These are phyloP conservation scores for Aspergillus quadricinctus DNA, from an alignment of 2,329 filamentous ascomycete species.

Conservation along the genomic window DNA sequence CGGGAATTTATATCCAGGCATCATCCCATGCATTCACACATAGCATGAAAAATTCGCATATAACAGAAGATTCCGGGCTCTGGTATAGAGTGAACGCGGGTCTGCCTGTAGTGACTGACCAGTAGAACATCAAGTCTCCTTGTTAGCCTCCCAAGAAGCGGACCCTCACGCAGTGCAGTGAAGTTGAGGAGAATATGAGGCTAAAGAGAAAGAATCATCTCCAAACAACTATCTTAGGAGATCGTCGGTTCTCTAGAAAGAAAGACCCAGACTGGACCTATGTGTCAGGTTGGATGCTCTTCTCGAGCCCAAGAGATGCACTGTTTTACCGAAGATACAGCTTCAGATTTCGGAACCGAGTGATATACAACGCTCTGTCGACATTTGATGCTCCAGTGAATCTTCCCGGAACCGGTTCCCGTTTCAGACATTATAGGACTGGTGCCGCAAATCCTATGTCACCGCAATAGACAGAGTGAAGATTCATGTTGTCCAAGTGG, in stretches of 20 bases:
- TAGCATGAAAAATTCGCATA: not conserved
- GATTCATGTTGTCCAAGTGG: too few relatives aligned
- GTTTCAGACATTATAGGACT: too few relatives aligned
- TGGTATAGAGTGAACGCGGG: not conserved
- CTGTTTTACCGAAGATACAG: not conserved
- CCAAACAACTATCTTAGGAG: not conserved
- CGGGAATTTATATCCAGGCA: not conserved
- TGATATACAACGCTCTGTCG: not conserved
- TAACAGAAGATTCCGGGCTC: not conserved
- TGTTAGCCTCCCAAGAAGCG: not conserved
- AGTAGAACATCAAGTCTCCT: not conserved
- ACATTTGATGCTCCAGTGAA: too few relatives aligned
- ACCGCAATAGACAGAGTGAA: not conserved
- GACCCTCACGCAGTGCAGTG: not conserved
- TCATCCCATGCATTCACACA: not conserved
- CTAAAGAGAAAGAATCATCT: not conserved
- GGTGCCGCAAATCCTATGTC: too few relatives aligned
- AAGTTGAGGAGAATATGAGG: not conserved
- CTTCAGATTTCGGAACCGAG: not conserved
- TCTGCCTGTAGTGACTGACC: not conserved
- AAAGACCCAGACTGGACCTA: not conserved
- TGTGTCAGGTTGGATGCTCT: too few relatives aligned
- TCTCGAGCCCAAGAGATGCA: not conserved
- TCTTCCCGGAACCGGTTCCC: too few relatives aligned
- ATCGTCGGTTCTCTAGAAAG: not conserved